These are phyloP conservation scores for Ophiosphaerella narmari DNA, from an alignment of 2,329 filamentous ascomycete species.

Conservation along the genomic window DNA sequence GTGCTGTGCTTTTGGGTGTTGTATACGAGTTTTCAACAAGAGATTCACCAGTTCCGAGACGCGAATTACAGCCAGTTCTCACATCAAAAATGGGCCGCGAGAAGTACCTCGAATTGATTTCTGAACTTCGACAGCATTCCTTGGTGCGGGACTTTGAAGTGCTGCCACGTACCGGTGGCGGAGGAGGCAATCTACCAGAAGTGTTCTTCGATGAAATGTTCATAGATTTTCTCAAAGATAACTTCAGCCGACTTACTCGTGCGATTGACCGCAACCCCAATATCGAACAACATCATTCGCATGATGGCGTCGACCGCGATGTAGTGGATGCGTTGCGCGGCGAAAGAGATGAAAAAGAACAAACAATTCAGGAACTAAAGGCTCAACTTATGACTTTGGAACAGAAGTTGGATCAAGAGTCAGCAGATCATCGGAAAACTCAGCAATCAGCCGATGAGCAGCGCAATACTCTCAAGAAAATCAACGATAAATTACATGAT, in stretches of 20 bases:
- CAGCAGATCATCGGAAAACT: conserved; percentile 70
- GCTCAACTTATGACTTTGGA: conserved; percentile 59
- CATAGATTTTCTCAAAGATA: conserved; percentile 94
- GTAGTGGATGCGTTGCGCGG: conserved; percentile 82
- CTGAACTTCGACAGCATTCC: conserved; percentile 75
- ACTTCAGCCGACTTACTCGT: conserved; percentile 82
- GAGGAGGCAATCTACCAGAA: conserved; percentile 66
- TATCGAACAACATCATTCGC: conserved; percentile 80
- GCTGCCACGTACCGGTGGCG: conserved; percentile 65
- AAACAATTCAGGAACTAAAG: conserved; percentile 62
- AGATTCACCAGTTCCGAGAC: conserved; percentile 85
- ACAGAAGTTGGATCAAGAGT: conserved; percentile 70
- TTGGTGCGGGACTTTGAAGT: conserved; percentile 90
- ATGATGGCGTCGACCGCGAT: conserved; percentile 92
- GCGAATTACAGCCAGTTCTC: conserved; percentile 79
- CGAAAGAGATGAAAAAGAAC: conserved; percentile 75
- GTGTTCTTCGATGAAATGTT: conserved; percentile 87
- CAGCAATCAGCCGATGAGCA: conserved; percentile 57
- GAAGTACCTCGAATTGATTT: conserved; percentile 81
- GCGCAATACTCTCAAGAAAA: conserved; percentile 60
- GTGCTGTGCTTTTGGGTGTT: conserved; percentile 81
- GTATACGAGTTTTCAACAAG: conserved; percentile 98
- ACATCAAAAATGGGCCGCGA: conserved; percentile 79
- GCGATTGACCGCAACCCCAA: conserved; percentile 91
- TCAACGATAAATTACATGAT: conserved; percentile 72